Evolutionary conservation across 169 alveolate species (phyloP).

Genomic region (Babesia bigemina): DNA sequence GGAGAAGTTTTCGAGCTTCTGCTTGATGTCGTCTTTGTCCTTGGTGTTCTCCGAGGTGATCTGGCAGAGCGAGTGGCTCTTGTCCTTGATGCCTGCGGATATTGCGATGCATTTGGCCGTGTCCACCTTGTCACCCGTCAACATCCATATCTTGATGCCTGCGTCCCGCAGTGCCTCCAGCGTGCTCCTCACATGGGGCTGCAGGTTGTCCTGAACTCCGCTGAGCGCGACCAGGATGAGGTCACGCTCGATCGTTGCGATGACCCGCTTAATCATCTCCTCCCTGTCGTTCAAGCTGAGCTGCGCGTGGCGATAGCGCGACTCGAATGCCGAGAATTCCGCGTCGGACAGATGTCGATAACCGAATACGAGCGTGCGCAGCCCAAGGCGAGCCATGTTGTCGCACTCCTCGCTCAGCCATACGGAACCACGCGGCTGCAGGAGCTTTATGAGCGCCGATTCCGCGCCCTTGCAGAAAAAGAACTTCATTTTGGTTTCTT

Average conservation of each 20-base stretch:
- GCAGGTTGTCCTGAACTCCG: conserved; percentile 97
- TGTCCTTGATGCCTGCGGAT: conserved; percentile 92
- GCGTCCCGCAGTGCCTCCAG: conserved; percentile 93
- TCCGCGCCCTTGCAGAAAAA: conserved; percentile 94
- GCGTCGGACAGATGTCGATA: conserved; percentile 85
- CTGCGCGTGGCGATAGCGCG: conserved; percentile 66
- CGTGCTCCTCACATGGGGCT: conserved; percentile 90
- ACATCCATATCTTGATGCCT: conserved; percentile 97
- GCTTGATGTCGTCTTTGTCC: conserved; percentile 59
- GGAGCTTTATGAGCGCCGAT: conserved; percentile 86
- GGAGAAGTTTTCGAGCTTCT: conserved; percentile 67
- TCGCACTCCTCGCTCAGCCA: conserved; percentile 89
- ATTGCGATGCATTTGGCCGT: conserved; percentile 98
- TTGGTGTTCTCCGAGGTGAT: conserved; percentile 72
- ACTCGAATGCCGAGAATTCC: conserved; percentile 81
- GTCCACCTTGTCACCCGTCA: conserved; percentile 99
- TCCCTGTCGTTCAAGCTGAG: conserved; percentile 71
- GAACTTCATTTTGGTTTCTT: conserved; percentile 54
- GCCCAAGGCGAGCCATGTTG: conserved; percentile 91
- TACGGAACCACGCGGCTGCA: conserved; percentile 84
- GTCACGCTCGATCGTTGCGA: conserved; percentile 81
- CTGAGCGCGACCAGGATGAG: conserved; percentile 91
- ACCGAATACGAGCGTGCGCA: conserved; percentile 94
- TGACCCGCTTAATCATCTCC: conserved; percentile 62
- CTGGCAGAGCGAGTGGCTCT: conserved; percentile 68